Conservation (phyloP, 176 grass and related monocot species). For the Panicum miliaceum region DNA sequence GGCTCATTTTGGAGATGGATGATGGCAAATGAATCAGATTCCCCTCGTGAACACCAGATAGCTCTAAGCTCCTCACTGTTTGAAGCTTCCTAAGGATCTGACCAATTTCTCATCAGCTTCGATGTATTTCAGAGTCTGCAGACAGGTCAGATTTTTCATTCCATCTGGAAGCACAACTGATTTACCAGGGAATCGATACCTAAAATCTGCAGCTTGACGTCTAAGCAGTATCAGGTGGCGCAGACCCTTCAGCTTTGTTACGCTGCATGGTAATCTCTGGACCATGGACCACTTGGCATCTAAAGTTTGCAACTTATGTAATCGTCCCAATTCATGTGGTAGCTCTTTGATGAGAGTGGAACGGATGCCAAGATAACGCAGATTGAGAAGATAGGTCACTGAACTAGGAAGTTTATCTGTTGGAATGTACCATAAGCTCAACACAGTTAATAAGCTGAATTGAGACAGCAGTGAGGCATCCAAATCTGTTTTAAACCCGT, state of each 20-base stretch:
- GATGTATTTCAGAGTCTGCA: constrained; percentile 56
- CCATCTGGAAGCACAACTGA: constrained; percentile 42
- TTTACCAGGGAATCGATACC: not conserved
- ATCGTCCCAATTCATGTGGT: constrained; percentile 34
- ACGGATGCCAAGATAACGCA: constrained; percentile 46
- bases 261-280: constrained; percentile 41
- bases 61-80: constrained; percentile 49
- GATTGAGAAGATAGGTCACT: constrained; percentile 36
- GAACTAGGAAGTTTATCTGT: constrained; percentile 29
- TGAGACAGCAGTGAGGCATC: constrained; percentile 28
- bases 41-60: constrained; percentile 34
- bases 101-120: constrained; percentile 35
- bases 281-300: constrained; percentile 47
- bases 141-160: constrained; percentile 27
- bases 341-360: constrained; percentile 44
- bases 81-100: constrained; percentile 44
- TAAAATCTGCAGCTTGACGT: constrained; percentile 19
- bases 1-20: constrained; percentile 48
- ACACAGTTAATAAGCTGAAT: constrained; percentile 43
- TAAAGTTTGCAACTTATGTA: constrained; percentile 57
- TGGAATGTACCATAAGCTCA: constrained; percentile 23
- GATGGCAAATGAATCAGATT: constrained; percentile 26
- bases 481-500: constrained; percentile 1
- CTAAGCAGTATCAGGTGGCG: constrained; percentile 48
- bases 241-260: constrained; percentile 44